Conservation (phyloP, 352 stramenopile genomes). For the Globisporangium rhizosaccharum region DNA sequence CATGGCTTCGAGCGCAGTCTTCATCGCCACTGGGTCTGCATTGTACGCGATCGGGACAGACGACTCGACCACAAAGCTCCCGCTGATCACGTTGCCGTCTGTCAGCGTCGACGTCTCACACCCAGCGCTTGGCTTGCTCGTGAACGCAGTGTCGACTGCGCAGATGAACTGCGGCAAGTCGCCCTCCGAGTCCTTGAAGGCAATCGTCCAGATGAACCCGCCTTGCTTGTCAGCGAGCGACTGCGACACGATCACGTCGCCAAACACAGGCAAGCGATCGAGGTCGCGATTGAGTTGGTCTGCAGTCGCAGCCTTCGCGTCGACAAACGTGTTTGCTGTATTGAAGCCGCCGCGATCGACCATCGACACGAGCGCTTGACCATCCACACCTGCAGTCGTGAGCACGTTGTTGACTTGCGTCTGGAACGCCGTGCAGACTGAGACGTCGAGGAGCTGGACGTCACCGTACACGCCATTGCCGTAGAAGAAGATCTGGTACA, state of each 20-base stretch:
- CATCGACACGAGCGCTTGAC: conserved; percentile 25
- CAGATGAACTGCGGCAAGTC: conserved; percentile 76
- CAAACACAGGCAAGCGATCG: conserved; percentile 50
- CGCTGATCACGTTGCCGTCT: conserved; percentile 67
- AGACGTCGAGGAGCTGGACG: conserved; percentile 17
- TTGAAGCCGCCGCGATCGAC: conserved; percentile 50
- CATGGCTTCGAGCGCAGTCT: conserved; percentile 51
- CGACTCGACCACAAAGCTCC: conserved; percentile 64
- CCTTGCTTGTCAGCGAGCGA: conserved; percentile 64
- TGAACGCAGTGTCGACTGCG: conserved; percentile 38
- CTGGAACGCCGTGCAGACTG: conserved; percentile 43
- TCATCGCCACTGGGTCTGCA: conserved; percentile 36
- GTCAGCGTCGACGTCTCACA: conserved; percentile 65
- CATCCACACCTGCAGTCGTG: conserved; percentile 28
- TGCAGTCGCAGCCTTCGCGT: conserved; percentile 31
- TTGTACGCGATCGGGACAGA: conserved; percentile 56
- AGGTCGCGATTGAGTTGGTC: conserved; percentile 42
- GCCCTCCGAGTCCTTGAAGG: conserved; percentile 59
- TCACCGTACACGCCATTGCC: conserved; percentile 57
- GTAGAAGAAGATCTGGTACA: conserved; percentile 75
- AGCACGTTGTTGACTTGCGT: conserved; percentile 64
- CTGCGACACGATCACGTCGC: conserved; percentile 48
- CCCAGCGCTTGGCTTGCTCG: conserved; percentile 12
- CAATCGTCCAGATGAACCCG: conserved; percentile 71
- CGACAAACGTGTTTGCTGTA: conserved; percentile 43